Evolutionary conservation across 2,329 filamentous ascomycete genomes (phyloP), one percentile per base, ranked within the genome.

Genomic region (Clonostachys rosea): DNA sequence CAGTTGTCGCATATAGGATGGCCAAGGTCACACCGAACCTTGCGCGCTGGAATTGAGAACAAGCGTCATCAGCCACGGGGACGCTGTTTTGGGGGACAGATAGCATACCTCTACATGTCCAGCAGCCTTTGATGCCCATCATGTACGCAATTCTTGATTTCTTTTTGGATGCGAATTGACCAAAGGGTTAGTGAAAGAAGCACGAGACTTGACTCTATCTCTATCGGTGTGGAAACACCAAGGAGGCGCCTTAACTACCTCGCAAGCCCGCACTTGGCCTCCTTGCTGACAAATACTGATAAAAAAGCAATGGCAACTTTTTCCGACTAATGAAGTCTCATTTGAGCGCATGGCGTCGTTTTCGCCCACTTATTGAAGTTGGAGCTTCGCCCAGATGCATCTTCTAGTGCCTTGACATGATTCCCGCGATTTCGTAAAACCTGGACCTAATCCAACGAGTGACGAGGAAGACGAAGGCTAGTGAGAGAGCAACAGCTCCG

Each of bases 1-100:
- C 48, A 49, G 20, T 49, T 49, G 10, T 17, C n/a, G 37, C 48
- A 49, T 14, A 40, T 41, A 20, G 48, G 48, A 18, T 20, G 47
- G 18, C 11, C 34, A 39, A 44, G 33, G 34, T 49, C 48, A 33
- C 48, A 49, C 17, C 48, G 40, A 10, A 49, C 24, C 18, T 49
- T 49, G 30, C 48, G 48, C 7, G 20, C 48, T 49, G 35, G 35
- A 37, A 37, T 37, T 37, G 35, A 6, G 35, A 16, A 37, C 35
- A 37, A 16, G 35, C n/a, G n/a, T 37, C 12, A 5, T 37, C 12
- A 37, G 35, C 35, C 35, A 37, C n/a, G 35, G 35, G 35, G 35
- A 37, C 35, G 35, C 35, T 37, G n/a, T 37, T 37, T 37, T 37
- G 12, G 35, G 35, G 35, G 5, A 37, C 35, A 37, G 35, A 16